Percentiles rank a stretch among this genome's conserved stretches.
Evolutionary conservation across 1,284 basidiomycete genomes (phyloP).

Genomic region (Ganoderma leucocontextum): DNA sequence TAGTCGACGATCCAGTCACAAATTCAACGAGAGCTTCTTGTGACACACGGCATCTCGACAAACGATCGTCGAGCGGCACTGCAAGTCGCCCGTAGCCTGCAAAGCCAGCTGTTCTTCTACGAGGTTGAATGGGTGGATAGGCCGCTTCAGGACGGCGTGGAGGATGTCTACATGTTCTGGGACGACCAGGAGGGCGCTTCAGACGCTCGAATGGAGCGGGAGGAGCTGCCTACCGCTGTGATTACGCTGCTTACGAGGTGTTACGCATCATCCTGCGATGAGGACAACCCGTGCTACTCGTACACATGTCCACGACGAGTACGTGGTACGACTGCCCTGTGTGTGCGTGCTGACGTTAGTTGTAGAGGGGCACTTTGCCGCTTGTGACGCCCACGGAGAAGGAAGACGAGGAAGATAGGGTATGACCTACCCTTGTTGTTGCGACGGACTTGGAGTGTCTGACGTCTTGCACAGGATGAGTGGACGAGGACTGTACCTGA

Average conservation of each 20-base stretch:
- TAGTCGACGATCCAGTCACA: slow-evolving; percentile 85
- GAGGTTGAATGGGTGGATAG: slow-evolving; percentile 96
- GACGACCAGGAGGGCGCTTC: slow-evolving; percentile 82
- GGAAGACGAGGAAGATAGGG: slow-evolving; percentile 41
- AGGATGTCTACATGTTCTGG: slow-evolving; percentile 96
- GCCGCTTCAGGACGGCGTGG: slow-evolving; percentile 87
- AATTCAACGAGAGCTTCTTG: slow-evolving; percentile 73
- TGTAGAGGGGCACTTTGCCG: slow-evolving; percentile 38
- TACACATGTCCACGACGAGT: slow-evolving; percentile 76
- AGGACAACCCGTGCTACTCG: slow-evolving; percentile 74
- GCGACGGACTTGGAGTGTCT: background rate
- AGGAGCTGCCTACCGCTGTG: slow-evolving; percentile 88
- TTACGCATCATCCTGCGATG: slow-evolving; percentile 85
- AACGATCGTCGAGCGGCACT: slow-evolving; percentile 85
- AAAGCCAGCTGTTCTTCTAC: slow-evolving; percentile 94
- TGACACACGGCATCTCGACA: slow-evolving; percentile 74
- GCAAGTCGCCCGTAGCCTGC: slow-evolving; percentile 87
- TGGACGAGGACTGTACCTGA: slow-evolving; percentile 81
- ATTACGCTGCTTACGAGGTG: slow-evolving; percentile 84
- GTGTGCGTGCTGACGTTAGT: background rate
- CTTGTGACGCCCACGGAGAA: slow-evolving; percentile 37
- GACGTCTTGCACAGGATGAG: slow-evolving; percentile 52
- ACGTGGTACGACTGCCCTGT: slow-evolving; percentile 34
- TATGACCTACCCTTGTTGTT: slow-evolving; percentile 20
- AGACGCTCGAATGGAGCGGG: slow-evolving; percentile 63